phyloP scores from a whole-genome alignment of 164 flowering plant genomes.

The Dillenia turbinata region DNA sequence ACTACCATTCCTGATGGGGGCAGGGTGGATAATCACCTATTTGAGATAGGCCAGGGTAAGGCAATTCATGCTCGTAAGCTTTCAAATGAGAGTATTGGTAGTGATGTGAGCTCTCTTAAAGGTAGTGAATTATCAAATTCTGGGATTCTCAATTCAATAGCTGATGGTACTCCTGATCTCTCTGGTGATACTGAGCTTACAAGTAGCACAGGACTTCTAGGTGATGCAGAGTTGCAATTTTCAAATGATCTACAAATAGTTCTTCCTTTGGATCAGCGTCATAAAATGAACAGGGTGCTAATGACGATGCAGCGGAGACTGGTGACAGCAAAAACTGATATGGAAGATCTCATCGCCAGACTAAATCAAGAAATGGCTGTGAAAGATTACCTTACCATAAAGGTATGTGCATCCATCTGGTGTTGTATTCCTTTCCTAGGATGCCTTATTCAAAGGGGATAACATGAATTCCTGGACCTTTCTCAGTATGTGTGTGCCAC shows the following conservation, averaged over 20 bases:
- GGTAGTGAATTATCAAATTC: conserved; percentile 68
- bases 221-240: conserved; percentile 30
- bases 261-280: conserved; percentile 85
- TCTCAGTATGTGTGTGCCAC: too few relatives aligned
- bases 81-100: conserved; percentile 78
- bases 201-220: conserved; percentile 20
- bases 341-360: conserved; percentile 94
- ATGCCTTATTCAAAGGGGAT: too few relatives aligned
- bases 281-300: conserved; percentile 72
- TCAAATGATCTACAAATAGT: conserved; percentile 46
- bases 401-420: conserved; percentile 35
- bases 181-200: conserved; percentile 45
- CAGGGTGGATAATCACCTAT: conserved; percentile 23
- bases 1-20: conserved; percentile 26
- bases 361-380: conserved; percentile 91
- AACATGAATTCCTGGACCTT: too few relatives aligned
- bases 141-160: conserved; percentile 42
- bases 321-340: conserved; percentile 85
- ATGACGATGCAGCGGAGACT: conserved; percentile 72
- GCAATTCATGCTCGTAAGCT: conserved; percentile 57
- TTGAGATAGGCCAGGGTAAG: conserved; percentile 42
- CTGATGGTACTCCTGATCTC: conserved; percentile 45
- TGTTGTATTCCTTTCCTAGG: too few relatives aligned
- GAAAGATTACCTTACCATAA: conserved; percentile 84
- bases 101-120: conserved; percentile 64